Evolutionary conservation across 805 yeast genomes (phyloP).

Genomic region (Teunomyces tritomae): DNA sequence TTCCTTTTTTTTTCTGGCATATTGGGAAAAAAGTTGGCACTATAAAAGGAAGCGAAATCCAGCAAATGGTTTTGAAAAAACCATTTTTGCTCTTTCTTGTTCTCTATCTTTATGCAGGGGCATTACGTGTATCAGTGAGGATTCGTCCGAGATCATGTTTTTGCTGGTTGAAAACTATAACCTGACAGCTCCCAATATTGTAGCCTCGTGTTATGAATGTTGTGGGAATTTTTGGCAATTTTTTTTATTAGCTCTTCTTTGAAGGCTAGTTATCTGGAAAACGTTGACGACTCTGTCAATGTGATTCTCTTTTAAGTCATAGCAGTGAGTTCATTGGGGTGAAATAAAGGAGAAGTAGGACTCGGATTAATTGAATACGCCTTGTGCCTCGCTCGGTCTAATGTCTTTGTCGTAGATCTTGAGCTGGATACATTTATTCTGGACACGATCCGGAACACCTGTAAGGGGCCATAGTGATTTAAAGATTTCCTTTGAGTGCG

Average conservation of each 20-base stretch:
- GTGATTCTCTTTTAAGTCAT: constrained; percentile 14
- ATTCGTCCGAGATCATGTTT: constrained; percentile 99
- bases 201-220: constrained; percentile 47
- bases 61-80: constrained; percentile 4
- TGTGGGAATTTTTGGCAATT: constrained; percentile 76
- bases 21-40: neutral
- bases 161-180: constrained; percentile 99
- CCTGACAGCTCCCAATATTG: constrained; percentile 76
- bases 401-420: constrained; percentile 29
- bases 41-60: constrained; percentile 13
- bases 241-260: constrained; percentile 26
- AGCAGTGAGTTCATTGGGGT: constrained; percentile 23
- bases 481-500: constrained; percentile 47
- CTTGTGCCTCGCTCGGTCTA: constrained; percentile 51
- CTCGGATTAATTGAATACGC: constrained; percentile 16
- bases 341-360: constrained; percentile 1
- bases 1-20: neutral
- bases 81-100: constrained; percentile 19
- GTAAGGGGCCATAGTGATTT: constrained; percentile 40
- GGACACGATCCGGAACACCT: constrained; percentile 6
- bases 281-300: neutral
- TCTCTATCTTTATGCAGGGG: constrained; percentile 99
- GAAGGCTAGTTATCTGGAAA: constrained; percentile 21
- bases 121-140: constrained; percentile 99
- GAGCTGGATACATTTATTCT: constrained; percentile 41